Evolutionary conservation across 805 yeast genomes (phyloP), one percentile per base, ranked within the genome.

Genomic region (Wickerhamiella siamensis): DNA sequence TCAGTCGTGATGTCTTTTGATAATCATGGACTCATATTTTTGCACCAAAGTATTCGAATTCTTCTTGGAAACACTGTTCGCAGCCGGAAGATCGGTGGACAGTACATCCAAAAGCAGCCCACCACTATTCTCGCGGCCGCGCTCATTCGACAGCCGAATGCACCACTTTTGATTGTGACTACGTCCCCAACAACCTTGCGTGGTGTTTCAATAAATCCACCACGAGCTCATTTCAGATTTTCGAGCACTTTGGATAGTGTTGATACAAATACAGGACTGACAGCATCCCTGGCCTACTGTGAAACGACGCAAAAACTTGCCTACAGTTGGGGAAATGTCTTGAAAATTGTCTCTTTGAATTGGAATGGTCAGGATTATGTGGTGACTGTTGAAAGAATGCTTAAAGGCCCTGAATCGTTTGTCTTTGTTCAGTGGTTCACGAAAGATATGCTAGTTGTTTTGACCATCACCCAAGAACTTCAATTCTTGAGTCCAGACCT

Each of bases 251-350:
- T 27, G 16, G 50, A 44, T 9, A 38, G 24, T 4, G 43, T 43
- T 50, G 66, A 8, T 29, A 43, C 50, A 3, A 39, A 43, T 29
- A 41, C 39, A 9, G 51, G 50, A 2, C 45, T 52, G 14, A 41
- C 58, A 22, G 81, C 77, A 0, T 64, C 72, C 44, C 52, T 77
- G 6, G 58, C 70, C 14, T 79, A 88, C 91, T 14, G 19, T 8
- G 26, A n/a, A 2, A 15, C 17, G 22, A 26, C 40, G 5, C 27
- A 83, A 0, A 60, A 67, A 44, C 56, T 83, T 33, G 87, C 81
- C 0, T 81, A 77, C 48, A 66, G 81, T 31, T 80, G 84, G 80
- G 65, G 73, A n/a, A 74, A 76, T 44, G 63, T 66, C 5, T 51
- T 82, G 41, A 73, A 76, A 0, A 52, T 83, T 1, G 48, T 77